Conservation (phyloP, 768 basidiomycete species). For the Infundibulicybe gibba region DNA sequence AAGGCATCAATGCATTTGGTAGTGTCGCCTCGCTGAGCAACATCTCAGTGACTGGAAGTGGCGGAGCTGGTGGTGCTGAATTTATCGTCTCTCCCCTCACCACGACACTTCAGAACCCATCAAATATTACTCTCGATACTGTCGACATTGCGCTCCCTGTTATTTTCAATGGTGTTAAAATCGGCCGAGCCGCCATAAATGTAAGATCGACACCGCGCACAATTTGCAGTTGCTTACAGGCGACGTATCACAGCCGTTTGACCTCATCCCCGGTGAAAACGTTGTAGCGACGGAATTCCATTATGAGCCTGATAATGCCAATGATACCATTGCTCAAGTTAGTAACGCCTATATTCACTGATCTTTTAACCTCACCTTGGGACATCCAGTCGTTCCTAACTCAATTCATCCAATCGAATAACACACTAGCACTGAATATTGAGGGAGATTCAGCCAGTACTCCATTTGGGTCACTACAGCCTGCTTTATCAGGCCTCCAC, state of each 20-base stretch:
- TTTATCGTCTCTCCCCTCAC: conserved; percentile 58
- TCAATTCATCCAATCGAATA: conserved; percentile 51
- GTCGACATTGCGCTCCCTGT: conserved; percentile 56
- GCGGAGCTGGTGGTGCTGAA: conserved; percentile 55
- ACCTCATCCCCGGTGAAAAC: conserved; percentile 58
- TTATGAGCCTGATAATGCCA: conserved; percentile 61
- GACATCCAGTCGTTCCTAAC: conserved; percentile 47
- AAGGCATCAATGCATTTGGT: conserved; percentile 61
- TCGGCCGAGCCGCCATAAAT: conserved; percentile 57
- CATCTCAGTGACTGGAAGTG: conserved; percentile 61
- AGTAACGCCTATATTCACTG: background rate
- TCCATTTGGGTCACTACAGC: conserved; percentile 57
- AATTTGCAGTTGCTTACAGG: background rate
- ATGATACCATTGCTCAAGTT: conserved; percentile 61
- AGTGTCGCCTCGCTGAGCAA: conserved; percentile 48
- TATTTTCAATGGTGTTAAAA: conserved; percentile 46
- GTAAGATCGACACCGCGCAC: conserved; percentile 28
- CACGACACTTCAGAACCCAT: conserved; percentile 59
- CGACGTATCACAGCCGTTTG: conserved; percentile 36
- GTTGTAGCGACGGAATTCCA: conserved; percentile 56
- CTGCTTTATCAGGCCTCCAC: conserved; percentile 50
- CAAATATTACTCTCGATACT: conserved; percentile 62
- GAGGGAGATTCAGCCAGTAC: conserved; percentile 57
- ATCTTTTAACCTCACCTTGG: background rate
- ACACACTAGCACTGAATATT: conserved; percentile 47